These are phyloP conservation scores for Hortaea werneckii DNA, from an alignment of 2,329 filamentous ascomycete species.

Conservation along the genomic window DNA sequence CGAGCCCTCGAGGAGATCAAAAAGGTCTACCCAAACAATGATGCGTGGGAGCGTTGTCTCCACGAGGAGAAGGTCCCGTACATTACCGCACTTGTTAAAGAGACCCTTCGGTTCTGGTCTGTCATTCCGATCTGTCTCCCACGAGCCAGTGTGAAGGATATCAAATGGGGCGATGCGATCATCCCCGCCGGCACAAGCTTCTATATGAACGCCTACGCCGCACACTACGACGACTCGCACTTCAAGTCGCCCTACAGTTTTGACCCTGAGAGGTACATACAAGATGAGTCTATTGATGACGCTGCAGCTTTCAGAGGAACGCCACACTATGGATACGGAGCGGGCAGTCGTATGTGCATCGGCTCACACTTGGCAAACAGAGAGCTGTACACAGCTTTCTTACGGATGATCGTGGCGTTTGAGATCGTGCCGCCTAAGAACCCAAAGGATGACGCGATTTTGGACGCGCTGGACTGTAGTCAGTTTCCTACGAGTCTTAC, in stretches of 20 bases:
- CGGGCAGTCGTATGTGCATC: slow-evolving; percentile 33
- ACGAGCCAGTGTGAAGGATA: slow-evolving; percentile 60
- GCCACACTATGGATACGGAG: slow-evolving; percentile 40
- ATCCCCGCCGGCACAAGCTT: slow-evolving; percentile 71
- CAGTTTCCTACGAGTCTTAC: slow-evolving; percentile 38
- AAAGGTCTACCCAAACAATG: slow-evolving; percentile 59
- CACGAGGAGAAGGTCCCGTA: slow-evolving; percentile 67
- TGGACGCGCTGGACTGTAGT: slow-evolving; percentile 39
- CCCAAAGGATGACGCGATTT: slow-evolving; percentile 30
- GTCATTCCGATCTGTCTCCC: slow-evolving; percentile 73
- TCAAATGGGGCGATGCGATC: slow-evolving; percentile 54
- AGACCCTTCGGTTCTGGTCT: slow-evolving; percentile 67
- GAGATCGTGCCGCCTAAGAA: slow-evolving; percentile 33
- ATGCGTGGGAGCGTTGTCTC: slow-evolving; percentile 66
- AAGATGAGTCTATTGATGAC: slow-evolving; percentile 37
- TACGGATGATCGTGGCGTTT: slow-evolving; percentile 39
- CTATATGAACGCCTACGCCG: slow-evolving; percentile 70
- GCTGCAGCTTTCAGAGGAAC: slow-evolving; percentile 31
- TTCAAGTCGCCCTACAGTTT: slow-evolving; percentile 56
- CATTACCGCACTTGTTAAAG: slow-evolving; percentile 67
- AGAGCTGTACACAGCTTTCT: slow-evolving; percentile 37
- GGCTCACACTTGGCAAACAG: slow-evolving; percentile 30
- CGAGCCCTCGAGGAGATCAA: slow-evolving; percentile 61
- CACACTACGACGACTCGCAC: slow-evolving; percentile 59
- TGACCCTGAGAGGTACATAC: slow-evolving; percentile 60